Evolutionary conservation across 345 rosid genomes (phyloP), one percentile per base, ranked within the genome.

Genomic region (Corchorus olitorius): DNA sequence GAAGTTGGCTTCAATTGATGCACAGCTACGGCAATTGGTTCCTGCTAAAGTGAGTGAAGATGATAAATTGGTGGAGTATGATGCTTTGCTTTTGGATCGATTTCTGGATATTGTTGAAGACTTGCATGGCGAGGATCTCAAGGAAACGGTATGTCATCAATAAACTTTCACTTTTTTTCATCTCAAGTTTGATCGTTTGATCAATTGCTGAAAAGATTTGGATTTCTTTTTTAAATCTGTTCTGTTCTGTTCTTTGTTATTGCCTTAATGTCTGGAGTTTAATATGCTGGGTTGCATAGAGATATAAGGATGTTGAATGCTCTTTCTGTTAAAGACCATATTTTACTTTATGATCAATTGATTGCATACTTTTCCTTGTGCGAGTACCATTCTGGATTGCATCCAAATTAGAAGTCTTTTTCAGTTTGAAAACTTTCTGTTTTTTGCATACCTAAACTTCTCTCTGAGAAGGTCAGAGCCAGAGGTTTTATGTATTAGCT

Each of bases 1-100:
- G 94, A 96, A 92, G 93, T 53, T 92, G 90, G 93, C 97, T 67
- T 96, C 99, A 2, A 96, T 96, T 74, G 99, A 96, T 83, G 97
- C 98, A 0, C 99, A 93, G 77, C 94, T 96, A 67, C 87, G 98
- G 75, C 92, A 82, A 59, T 81, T 96, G 72, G 98, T 83, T 70
- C 99, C 99, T 33, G 77, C 81, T 53, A 93, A 87, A 87, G 97
- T 96, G 59, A 89, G 97, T 60, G 99, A 93, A 83, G 99, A 96
- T 84, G 99, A 96, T 73, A 96, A 96, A 81, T 78, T 96, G 83
- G 82, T 96, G 62, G 99, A 96, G 83, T 96, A 96, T 75, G 99
- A 96, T 77, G 99, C 98, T 81, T 74, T 96, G 77, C 91, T 96
- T 81, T 83, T 93, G 81, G 99, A 93, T 87, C 93, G 98, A 20